Percentiles rank a stretch among this genome's conserved stretches.
Evolutionary conservation across 352 stramenopile species (phyloP).

Genomic region (Pythium aquatile): DNA sequence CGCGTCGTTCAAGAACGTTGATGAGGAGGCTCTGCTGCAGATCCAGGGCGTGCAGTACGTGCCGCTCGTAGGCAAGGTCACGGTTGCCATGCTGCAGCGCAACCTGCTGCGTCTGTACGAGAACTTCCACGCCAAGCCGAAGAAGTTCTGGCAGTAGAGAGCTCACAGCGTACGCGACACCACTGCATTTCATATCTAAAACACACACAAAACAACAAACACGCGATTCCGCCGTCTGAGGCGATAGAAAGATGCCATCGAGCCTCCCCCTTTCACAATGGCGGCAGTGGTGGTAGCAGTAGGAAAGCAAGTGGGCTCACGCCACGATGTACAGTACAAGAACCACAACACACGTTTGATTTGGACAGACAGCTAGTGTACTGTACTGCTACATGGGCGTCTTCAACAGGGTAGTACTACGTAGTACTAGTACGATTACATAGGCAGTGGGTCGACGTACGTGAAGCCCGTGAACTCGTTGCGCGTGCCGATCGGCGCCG

Average conservation of each 20-base stretch:
- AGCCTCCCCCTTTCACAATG: background rate
- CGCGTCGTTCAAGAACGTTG: constrained; percentile 94
- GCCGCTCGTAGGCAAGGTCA: constrained; percentile 96
- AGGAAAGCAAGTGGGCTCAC: background rate
- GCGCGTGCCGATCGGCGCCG: constrained; percentile 58
- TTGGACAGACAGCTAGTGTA: constrained; percentile 4
- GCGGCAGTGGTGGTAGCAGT: background rate
- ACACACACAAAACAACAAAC: constrained; percentile 10
- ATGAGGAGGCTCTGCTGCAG: constrained; percentile 89
- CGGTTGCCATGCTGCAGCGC: constrained; percentile 94
- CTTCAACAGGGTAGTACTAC: no score
- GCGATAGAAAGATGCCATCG: background rate
- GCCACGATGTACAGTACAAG: constrained; percentile 1
- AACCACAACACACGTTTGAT: constrained; percentile 7
- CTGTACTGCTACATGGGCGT: constrained; percentile 1
- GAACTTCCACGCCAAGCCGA: constrained; percentile 93
- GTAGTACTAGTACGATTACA: constrained; percentile 26
- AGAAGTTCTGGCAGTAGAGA: constrained; percentile 77
- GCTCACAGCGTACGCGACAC: constrained; percentile 8
- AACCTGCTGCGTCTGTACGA: constrained; percentile 96
- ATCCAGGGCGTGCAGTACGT: constrained; percentile 94
- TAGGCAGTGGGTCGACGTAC: constrained; percentile 70
- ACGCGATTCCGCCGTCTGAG: background rate
- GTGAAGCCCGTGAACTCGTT: constrained; percentile 80
- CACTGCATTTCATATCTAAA: constrained; percentile 10